These are phyloP conservation scores for Cyclostephanos invisitatus DNA, from an alignment of 108 stramenopile species.

Conservation along the genomic window DNA sequence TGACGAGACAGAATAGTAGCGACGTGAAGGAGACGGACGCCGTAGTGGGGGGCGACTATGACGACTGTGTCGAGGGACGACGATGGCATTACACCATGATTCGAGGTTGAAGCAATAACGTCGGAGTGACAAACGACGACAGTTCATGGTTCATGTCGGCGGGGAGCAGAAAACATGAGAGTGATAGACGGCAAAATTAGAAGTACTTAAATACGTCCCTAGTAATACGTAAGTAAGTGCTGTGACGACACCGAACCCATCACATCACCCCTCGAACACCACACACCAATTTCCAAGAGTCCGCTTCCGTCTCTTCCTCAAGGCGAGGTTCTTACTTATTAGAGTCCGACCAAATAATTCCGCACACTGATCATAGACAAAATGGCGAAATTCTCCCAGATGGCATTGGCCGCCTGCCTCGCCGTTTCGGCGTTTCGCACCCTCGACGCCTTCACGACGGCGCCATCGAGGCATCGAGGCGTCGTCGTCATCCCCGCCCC, in stretches of 20 bases:
- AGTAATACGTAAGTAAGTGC: too few species aligned
- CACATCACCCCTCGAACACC: too few species aligned
- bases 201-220: too few species aligned
- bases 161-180: too few species aligned
- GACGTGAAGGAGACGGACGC: neutral
- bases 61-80: neutral
- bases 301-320: too few species aligned
- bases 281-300: too few species aligned
- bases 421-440: slow-evolving; percentile 12
- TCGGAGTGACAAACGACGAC: neutral
- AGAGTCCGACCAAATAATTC: too few species aligned
- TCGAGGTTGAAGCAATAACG: neutral
- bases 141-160: too few species aligned
- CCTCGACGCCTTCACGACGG: slow-evolving; percentile 26
- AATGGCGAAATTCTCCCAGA: slow-evolving; percentile 34
- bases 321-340: too few species aligned
- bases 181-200: too few species aligned
- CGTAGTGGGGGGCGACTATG: neutral
- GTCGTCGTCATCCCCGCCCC: slow-evolving; percentile 1
- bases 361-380: too few species aligned
- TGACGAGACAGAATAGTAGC: neutral
- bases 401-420: slow-evolving; percentile 41
- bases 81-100: neutral
- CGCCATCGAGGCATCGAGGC: slow-evolving; percentile 1
- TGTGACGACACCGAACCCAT: too few species aligned